phyloP scores from a whole-genome alignment of 2,329 filamentous ascomycete species.

The Monilinia fructicola region DNA sequence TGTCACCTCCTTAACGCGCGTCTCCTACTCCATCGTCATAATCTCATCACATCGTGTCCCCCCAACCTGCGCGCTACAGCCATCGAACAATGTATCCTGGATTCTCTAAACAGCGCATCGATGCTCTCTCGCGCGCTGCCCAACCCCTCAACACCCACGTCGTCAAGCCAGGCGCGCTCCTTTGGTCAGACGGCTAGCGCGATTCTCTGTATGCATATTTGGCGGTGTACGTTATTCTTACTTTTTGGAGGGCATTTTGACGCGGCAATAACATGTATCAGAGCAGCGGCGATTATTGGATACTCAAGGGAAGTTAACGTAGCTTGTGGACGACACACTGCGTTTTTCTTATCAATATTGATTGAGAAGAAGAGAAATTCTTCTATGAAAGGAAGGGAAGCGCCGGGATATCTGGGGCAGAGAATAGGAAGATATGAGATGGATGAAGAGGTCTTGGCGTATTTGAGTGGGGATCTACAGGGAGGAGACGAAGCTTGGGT shows the following conservation, averaged over 20 bases:
- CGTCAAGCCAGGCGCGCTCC: conserved; percentile 23
- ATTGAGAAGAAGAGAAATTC: conserved; percentile 50
- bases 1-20: conserved; percentile 78
- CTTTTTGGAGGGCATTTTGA: conserved; percentile 72
- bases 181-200: conserved; percentile 54
- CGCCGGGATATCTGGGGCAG: conserved; percentile 13
- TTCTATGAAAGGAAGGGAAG: conserved; percentile 34
- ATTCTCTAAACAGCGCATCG: conserved; percentile 74
- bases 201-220: conserved; percentile 78
- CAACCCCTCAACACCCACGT: conserved; percentile 38
- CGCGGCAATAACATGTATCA: conserved; percentile 69
- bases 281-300: conserved; percentile 69
- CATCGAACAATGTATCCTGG: conserved; percentile 72
- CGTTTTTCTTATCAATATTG: conserved; percentile 75
- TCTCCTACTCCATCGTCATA: conserved; percentile 85
- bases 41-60: conserved; percentile 72
- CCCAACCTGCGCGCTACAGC: conserved; percentile 66
- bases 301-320: conserved; percentile 69
- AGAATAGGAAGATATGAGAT: conserved; percentile 29
- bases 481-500: conserved; percentile 79
- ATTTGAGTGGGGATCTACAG: conserved; percentile 84
- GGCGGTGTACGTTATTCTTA: conserved; percentile 80
- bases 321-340: conserved; percentile 76
- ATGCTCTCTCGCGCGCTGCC: conserved; percentile 67
- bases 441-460: conserved; percentile 87